Percentiles rank a stretch among this genome's conserved stretches.
Evolutionary conservation across 768 basidiomycete genomes (phyloP).

Genomic region (Amanita rubescens): DNA sequence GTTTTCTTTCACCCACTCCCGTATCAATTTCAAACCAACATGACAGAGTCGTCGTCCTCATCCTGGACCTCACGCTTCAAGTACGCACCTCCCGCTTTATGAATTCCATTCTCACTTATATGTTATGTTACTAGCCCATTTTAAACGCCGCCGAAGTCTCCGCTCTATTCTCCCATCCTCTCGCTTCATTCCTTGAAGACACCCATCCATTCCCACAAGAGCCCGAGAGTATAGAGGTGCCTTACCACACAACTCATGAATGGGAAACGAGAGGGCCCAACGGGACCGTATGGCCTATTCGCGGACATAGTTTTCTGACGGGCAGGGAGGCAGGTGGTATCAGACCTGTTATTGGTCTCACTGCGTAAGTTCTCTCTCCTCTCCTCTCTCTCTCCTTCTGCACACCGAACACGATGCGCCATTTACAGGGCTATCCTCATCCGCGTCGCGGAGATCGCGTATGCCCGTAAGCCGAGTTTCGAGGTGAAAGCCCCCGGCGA

Average conservation of each 20-base stretch:
- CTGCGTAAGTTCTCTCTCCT: slow-evolving; percentile 48
- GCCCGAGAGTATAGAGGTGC: slow-evolving; percentile 43
- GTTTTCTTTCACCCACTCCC: not conserved
- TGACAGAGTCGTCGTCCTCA: slow-evolving; percentile 73
- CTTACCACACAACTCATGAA: slow-evolving; percentile 64
- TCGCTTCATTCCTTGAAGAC: slow-evolving; percentile 61
- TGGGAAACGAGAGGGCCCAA: slow-evolving; percentile 35
- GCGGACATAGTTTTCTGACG: slow-evolving; percentile 78
- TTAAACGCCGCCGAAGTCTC: slow-evolving; percentile 75
- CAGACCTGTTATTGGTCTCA: slow-evolving; percentile 85
- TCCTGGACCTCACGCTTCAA: slow-evolving; percentile 69
- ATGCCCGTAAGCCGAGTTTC: slow-evolving; percentile 37
- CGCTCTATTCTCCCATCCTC: slow-evolving; percentile 80
- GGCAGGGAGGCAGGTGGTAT: slow-evolving; percentile 79
- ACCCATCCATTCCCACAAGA: slow-evolving; percentile 44
- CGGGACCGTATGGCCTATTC: slow-evolving; percentile 29
- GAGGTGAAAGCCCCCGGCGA: slow-evolving; percentile 29
- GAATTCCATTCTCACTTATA: too few relatives aligned
- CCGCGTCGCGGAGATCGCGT: slow-evolving; percentile 36
- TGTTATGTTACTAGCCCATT: slow-evolving; percentile 67
- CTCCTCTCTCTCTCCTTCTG: too few relatives aligned
- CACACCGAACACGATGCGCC: too few relatives aligned
- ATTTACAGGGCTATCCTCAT: slow-evolving; percentile 36
- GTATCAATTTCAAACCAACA: not conserved
- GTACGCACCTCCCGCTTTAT: too few relatives aligned